These are phyloP conservation scores for Dothideomycetes sp. DNA, from an alignment of 2,329 filamentous ascomycete genomes.

Conservation along the genomic window DNA sequence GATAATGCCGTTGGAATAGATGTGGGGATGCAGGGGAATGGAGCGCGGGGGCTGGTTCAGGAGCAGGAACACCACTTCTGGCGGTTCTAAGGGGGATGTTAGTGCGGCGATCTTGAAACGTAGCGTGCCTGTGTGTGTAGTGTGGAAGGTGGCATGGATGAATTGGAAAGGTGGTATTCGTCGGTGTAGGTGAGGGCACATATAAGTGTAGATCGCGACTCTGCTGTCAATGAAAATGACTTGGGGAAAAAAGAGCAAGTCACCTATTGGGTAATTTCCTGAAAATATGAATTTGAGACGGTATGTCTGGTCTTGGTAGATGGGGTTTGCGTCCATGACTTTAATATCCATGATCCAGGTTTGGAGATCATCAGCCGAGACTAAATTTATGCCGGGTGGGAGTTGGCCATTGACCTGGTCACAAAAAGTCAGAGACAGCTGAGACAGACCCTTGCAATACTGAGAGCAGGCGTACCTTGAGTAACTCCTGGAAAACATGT, in stretches of 20 bases:
- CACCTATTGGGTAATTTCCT: constrained; percentile 81
- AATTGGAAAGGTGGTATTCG: no score
- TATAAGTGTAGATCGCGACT: no score
- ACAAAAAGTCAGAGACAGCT: neutral
- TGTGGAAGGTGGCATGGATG: no score
- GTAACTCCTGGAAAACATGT: constrained; percentile 36
- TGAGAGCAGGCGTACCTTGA: constrained; percentile 34
- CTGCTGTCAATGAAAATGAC: neutral
- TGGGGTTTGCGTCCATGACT: constrained; percentile 80
- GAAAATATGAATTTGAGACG: constrained; percentile 81
- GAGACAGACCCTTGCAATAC: neutral
- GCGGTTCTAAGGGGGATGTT: constrained; percentile 55
- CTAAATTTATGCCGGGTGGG: constrained; percentile 62
- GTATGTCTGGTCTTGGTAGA: constrained; percentile 73
- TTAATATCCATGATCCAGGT: constrained; percentile 89
- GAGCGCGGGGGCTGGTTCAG: constrained; percentile 39
- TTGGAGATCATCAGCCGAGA: constrained; percentile 70
- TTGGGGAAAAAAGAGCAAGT: constrained; percentile 11
- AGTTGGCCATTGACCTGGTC: constrained; percentile 45
- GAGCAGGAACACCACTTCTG: constrained; percentile 81
- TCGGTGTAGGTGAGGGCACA: constrained; percentile 4
- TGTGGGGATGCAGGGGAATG: constrained; percentile 92
- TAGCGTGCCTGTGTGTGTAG: neutral
- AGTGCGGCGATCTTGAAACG: constrained; percentile 1
- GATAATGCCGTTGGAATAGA: constrained; percentile 98